Evolutionary conservation across 2,329 filamentous ascomycete species (phyloP).

Genomic region (Gremmenia infestans): DNA sequence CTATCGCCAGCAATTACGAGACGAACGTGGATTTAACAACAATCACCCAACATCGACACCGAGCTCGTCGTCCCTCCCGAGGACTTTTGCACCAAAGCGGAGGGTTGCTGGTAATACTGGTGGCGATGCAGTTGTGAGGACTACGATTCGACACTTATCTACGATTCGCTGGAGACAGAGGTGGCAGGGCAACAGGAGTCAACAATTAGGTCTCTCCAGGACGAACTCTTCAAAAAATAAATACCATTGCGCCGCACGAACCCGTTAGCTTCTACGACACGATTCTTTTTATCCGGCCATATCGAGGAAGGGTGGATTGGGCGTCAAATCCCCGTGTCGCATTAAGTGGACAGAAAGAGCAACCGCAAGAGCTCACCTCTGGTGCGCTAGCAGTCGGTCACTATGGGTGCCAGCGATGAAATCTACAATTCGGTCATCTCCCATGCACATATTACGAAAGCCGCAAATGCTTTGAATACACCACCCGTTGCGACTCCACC

Average conservation of each 20-base stretch:
- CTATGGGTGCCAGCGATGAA: conserved; percentile 28
- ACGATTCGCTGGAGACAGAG: conserved; percentile 12
- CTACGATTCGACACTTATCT: conserved; percentile 5
- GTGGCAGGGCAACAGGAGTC: conserved; percentile 22
- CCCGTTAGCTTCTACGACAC: too few species aligned
- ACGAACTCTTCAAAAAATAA: not conserved
- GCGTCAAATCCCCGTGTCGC: not conserved
- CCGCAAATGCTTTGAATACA: conserved; percentile 24
- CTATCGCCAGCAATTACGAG: not conserved
- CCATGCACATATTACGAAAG: conserved; percentile 20
- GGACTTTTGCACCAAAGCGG: conserved; percentile 6
- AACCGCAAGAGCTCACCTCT: not conserved
- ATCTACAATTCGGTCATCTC: conserved; percentile 20
- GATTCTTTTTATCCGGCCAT: not conserved
- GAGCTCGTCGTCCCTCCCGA: not conserved
- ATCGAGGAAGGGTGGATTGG: not conserved
- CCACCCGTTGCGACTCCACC: conserved; percentile 28
- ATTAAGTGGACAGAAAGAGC: not conserved
- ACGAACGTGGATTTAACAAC: not conserved
- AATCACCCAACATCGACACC: conserved; percentile 8
- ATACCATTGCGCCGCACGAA: not conserved
- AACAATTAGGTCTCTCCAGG: conserved; percentile 3
- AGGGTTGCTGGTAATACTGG: conserved; percentile 9
- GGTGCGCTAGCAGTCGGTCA: conserved; percentile 8
- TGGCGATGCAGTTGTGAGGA: conserved; percentile 14